Conservation (phyloP, 2,329 filamentous ascomycete genomes). For the Tolypocladium ovalisporum region DNA sequence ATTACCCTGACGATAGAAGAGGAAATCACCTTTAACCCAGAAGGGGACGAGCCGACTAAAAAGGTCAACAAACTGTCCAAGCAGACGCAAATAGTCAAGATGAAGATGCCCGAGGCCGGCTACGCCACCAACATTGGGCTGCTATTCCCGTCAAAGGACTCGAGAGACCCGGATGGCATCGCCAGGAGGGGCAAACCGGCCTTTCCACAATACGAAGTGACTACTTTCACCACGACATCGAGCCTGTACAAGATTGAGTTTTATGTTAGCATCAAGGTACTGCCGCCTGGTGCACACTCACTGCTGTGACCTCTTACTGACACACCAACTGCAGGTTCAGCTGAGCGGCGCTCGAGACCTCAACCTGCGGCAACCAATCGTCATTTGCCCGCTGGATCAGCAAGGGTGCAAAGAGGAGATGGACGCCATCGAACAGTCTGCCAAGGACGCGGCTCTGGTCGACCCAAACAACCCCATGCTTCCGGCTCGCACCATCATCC, state of each 20-base stretch:
- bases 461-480: constrained; percentile 85
- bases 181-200: constrained; percentile 74
- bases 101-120: constrained; percentile 80
- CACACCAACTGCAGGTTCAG: constrained; percentile 52
- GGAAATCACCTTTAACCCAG: constrained; percentile 97
- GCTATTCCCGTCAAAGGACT: constrained; percentile 81
- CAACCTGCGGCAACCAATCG: constrained; percentile 77
- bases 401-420: constrained; percentile 96
- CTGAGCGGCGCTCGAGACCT: constrained; percentile 85
- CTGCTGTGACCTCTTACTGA: constrained; percentile 4
- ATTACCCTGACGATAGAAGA: constrained; percentile 93
- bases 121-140: constrained; percentile 89
- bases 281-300: background rate
- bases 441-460: constrained; percentile 81
- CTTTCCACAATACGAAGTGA: constrained; percentile 82
- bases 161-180: constrained; percentile 78
- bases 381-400: constrained; percentile 91
- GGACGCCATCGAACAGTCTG: constrained; percentile 94
- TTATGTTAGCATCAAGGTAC: constrained; percentile 85
- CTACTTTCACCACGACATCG: constrained; percentile 86
- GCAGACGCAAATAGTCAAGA: constrained; percentile 68
- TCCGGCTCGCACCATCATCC: constrained; percentile 74
- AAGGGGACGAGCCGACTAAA: constrained; percentile 87
- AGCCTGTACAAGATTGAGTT: constrained; percentile 98
- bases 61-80: constrained; percentile 82